Evolutionary conservation across 495 filamentous ascomycete genomes (phyloP).

Genomic region (Xylaria sp.): DNA sequence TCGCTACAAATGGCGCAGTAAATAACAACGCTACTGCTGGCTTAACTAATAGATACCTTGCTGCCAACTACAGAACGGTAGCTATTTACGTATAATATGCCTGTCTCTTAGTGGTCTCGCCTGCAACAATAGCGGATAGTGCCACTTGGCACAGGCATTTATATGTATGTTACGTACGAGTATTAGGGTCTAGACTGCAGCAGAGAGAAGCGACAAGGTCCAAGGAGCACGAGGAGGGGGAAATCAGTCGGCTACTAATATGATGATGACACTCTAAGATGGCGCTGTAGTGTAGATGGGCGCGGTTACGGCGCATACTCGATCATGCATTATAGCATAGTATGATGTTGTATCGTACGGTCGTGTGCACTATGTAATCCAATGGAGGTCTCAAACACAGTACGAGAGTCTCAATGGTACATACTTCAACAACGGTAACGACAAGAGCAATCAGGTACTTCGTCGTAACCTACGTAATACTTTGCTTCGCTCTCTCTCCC

Average conservation of each 20-base stretch:
- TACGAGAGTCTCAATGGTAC: neutral
- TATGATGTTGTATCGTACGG: neutral
- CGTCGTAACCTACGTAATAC: neutral
- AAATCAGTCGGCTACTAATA: neutral
- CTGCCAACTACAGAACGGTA: neutral
- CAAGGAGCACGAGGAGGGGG: neutral
- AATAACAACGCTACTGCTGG: neutral
- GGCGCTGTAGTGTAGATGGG: constrained; percentile 1
- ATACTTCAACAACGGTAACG: neutral
- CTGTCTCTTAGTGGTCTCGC: neutral
- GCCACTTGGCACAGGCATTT: neutral
- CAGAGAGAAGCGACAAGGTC: neutral
- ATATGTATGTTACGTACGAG: neutral
- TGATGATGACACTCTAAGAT: neutral
- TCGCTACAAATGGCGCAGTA: neutral
- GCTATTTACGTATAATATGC: neutral
- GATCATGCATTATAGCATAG: neutral
- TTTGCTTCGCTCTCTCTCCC: neutral
- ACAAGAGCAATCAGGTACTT: neutral
- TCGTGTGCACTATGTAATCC: constrained; percentile 7
- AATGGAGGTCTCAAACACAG: neutral
- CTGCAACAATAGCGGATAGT: neutral
- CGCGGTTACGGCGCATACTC: constrained; percentile 13
- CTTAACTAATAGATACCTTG: neutral
- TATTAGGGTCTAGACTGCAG: neutral